Evolutionary conservation across 225 moss, liverwort and hornwort species (phyloP).

Genomic region (Bryum argenteum): DNA sequence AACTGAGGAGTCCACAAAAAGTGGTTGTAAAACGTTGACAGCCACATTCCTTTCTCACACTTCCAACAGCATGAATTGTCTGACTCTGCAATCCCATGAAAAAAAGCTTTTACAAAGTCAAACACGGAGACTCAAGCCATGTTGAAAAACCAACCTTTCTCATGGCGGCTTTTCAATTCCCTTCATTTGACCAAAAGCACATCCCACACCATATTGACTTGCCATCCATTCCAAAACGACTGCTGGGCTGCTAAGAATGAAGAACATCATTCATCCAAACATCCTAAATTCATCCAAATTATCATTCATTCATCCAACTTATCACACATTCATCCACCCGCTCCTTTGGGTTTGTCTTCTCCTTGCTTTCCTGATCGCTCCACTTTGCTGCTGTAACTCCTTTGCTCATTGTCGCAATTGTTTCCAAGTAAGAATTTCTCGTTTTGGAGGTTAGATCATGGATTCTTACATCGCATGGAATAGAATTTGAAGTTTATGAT

Average conservation of each 20-base stretch:
- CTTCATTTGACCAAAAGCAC: constrained; percentile 28
- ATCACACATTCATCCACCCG: constrained; percentile 12
- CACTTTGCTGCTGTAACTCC: background rate
- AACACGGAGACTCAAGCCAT: background rate
- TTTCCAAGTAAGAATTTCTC: background rate
- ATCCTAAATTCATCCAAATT: accelerated
- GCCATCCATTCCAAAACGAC: background rate
- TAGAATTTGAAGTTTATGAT: no score
- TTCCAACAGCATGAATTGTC: constrained; percentile 8
- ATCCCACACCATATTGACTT: constrained; percentile 1
- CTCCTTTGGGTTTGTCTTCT: background rate
- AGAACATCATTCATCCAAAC: background rate
- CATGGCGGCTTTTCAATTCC: background rate
- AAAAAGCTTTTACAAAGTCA: constrained; percentile 13
- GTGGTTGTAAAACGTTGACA: background rate
- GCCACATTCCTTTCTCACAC: background rate
- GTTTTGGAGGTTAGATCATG: no score
- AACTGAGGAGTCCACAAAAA: constrained; percentile 26
- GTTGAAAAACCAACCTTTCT: constrained; percentile 7
- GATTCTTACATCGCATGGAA: no score
- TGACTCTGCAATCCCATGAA: constrained; percentile 19
- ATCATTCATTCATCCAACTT: constrained; percentile 19
- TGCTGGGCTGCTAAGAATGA: background rate
- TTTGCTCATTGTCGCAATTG: background rate
- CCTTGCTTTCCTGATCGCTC: background rate